Evolutionary conservation across 2,329 filamentous ascomycete species (phyloP).

Genomic region (Fusarium subglutinans): DNA sequence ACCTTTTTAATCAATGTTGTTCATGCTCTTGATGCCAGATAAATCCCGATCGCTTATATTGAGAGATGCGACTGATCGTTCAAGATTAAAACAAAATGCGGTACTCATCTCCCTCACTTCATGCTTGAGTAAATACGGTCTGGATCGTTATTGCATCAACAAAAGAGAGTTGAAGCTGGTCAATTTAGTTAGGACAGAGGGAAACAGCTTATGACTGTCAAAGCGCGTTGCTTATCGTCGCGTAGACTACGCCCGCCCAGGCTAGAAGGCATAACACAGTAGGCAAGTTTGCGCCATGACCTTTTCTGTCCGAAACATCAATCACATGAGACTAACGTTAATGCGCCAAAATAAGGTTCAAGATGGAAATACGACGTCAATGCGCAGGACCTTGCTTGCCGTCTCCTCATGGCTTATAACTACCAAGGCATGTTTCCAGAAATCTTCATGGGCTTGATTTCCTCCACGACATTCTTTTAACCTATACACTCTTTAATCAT

Average conservation of each 20-base stretch:
- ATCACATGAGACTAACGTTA: not conserved
- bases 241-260: not conserved
- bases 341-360: not conserved
- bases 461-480: not conserved
- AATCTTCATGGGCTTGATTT: not conserved
- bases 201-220: not conserved
- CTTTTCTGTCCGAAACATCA: not conserved
- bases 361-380: not conserved
- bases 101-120: not conserved
- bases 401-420: not conserved
- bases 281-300: not conserved
- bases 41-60: not conserved
- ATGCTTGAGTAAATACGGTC: not conserved
- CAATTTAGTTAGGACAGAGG: not conserved
- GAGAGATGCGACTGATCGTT: not conserved
- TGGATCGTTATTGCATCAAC: fast-evolving
- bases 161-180: not conserved
- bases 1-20: not conserved
- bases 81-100: not conserved
- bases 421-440: not conserved
- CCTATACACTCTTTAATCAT: not conserved
- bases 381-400: not conserved
- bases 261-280: not conserved
- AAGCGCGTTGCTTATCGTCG: not conserved
- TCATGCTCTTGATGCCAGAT: not conserved